A percentile compares a stretch with the other conserved stretches of the same genome.
Conservation (phyloP, 805 yeast genomes). For the Pichia kluyveri region DNA sequence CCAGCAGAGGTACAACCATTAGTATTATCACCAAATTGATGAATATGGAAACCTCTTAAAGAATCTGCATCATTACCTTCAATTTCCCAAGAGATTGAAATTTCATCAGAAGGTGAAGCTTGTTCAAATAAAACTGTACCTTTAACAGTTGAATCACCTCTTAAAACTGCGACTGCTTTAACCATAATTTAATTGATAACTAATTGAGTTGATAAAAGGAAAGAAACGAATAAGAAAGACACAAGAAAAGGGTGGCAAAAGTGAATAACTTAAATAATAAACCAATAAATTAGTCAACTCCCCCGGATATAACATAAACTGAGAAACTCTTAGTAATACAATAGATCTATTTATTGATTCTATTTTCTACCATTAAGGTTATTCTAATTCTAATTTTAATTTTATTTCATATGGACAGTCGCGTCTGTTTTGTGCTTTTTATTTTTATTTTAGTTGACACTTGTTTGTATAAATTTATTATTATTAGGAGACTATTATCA, state of each 20-base stretch:
- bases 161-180: conserved; percentile 76
- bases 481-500: too few relatives aligned
- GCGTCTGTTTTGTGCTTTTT: too few relatives aligned
- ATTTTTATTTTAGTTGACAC: too few relatives aligned
- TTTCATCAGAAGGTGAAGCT: conserved; percentile 66
- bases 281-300: too few relatives aligned
- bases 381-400: not conserved
- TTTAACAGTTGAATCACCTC: conserved; percentile 87
- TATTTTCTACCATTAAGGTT: not conserved
- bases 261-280: too few relatives aligned
- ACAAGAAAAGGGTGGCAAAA: not conserved
- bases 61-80: conserved; percentile 84
- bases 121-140: conserved; percentile 90
- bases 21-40: conserved; percentile 97
- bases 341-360: too few relatives aligned
- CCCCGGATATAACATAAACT: too few relatives aligned
- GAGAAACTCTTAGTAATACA: too few relatives aligned
- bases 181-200: conserved; percentile 4
- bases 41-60: conserved; percentile 94
- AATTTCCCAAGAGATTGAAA: conserved; percentile 82
- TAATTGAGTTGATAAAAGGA: not conserved
- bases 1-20: conserved; percentile 99
- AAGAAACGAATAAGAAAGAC: not conserved
- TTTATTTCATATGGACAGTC: too few relatives aligned
- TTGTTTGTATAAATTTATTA: too few relatives aligned